Evolutionary conservation across 257 asterid species (phyloP).

Genomic region (Sherardia arvensis): DNA sequence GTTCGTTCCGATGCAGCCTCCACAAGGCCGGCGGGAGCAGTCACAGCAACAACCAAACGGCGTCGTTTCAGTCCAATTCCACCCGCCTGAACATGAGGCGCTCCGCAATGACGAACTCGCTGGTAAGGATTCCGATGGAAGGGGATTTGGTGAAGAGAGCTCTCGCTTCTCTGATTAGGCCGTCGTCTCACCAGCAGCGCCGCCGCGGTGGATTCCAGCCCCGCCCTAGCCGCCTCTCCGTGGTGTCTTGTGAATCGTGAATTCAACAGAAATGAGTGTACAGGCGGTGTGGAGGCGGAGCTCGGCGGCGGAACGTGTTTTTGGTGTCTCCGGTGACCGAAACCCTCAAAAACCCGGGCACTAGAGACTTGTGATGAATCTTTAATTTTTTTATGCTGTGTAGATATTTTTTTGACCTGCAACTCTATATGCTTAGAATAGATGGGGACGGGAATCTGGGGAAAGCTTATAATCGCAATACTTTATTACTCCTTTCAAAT

Average conservation of each 20-base stretch:
- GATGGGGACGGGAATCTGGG: slow-evolving; percentile 3
- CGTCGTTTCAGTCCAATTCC: slow-evolving; percentile 27
- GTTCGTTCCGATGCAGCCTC: slow-evolving; percentile 59
- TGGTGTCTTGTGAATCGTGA: slow-evolving; percentile 32
- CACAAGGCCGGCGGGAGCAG: slow-evolving; percentile 23
- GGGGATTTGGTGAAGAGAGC: slow-evolving; percentile 83
- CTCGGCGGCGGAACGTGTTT: slow-evolving; percentile 24
- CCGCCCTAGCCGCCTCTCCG: slow-evolving; percentile 69
- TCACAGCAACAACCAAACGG: slow-evolving; percentile 11
- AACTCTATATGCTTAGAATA: background rate
- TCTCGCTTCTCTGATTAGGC: slow-evolving; percentile 69
- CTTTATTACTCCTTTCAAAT: background rate
- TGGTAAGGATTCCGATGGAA: slow-evolving; percentile 83
- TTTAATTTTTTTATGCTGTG: slow-evolving; percentile 1
- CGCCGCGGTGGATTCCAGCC: slow-evolving; percentile 72
- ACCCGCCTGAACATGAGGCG: slow-evolving; percentile 72
- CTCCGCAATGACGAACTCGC: slow-evolving; percentile 92
- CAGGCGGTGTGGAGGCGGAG: slow-evolving; percentile 7
- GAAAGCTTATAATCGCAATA: background rate
- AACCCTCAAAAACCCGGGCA: slow-evolving; percentile 20
- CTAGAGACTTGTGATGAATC: background rate
- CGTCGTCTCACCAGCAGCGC: slow-evolving; percentile 69
- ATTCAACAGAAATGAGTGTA: background rate
- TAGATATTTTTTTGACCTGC: background rate
- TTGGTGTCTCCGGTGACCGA: slow-evolving; percentile 26